Base-by-base conservation (phyloP, 2,329 filamentous ascomycete genomes). In the Exserohilum rostratum region DNA sequence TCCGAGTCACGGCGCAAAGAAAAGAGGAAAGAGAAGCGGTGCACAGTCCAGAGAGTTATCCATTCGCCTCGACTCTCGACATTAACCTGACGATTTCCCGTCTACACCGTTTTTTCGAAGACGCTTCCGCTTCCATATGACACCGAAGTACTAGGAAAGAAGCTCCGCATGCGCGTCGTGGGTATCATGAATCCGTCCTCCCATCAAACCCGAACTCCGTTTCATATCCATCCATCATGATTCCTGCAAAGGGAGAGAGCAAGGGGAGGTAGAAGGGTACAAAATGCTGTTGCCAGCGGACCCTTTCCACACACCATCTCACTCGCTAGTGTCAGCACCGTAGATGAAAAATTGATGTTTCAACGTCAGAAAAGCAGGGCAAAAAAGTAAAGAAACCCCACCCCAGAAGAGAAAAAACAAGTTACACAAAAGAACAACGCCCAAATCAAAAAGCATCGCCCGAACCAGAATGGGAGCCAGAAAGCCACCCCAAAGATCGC, bases 401-500 rank as follows among this genome's bases (percentile, higher is more conserved):
- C 29, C 7, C 22, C 7, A 25, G 22, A 25, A 25, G 22, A 25
- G 4, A 25, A 25, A 25, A 25, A 25, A 7, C 12, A 29, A 15
- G 4, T 22, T 40, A 39, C 45, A 18, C 15, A n/a, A 31, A 6
- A 46, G 12, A 33, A 27, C 22, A 6, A 38, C 9, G 22, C 15
- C 20, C 35, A 29, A 12, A 40, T 51, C 35, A 65, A 46, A 53
- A 54, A 48, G 43, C 49, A 39, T 25, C 44, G 18, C 52, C 37
- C 35, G 30, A 55, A 35, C 37, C 42, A 43, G 52, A 55, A 39
- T 51, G 51, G 27, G 40, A 43, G 30, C 55, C 52, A 31, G 40
- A 43, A 22, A 58, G 44, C 60, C 53, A 62, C 30, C 54, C 52
- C 44, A 53, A 46, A 33, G 64, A 65, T 43, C 35, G 43, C 48